A percentile compares a stretch with the other conserved stretches of the same genome.
These are phyloP conservation scores for Fusarium pininemorale DNA, from an alignment of 2,329 filamentous ascomycete genomes.

Conservation along the genomic window DNA sequence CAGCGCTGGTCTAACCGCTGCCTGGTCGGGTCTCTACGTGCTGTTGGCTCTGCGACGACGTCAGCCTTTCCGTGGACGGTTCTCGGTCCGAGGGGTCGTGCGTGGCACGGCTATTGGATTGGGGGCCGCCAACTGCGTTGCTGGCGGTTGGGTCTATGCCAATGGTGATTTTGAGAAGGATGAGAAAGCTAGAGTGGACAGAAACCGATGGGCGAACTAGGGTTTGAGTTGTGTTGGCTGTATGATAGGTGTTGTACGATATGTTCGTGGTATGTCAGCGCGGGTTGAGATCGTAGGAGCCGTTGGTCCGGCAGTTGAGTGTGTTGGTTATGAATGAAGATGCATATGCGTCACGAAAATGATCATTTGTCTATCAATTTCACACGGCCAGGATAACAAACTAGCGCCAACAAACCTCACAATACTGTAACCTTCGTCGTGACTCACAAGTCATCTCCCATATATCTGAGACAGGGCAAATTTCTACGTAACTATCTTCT, in stretches of 20 bases:
- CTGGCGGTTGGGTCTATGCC: constrained; percentile 62
- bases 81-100: constrained; percentile 60
- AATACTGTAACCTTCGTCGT: neutral
- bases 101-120: constrained; percentile 61
- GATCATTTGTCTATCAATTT: neutral
- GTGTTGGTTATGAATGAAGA: neutral
- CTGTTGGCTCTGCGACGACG: constrained; percentile 62
- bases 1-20: constrained; percentile 63
- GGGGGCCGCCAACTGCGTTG: constrained; percentile 58
- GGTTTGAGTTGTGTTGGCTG: neutral
- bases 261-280: neutral
- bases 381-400: neutral
- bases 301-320: neutral
- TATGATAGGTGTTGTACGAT: constrained; percentile 29
- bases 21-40: constrained; percentile 66
- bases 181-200: constrained; percentile 56
- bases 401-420: neutral
- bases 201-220: constrained; percentile 60
- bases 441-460: neutral
- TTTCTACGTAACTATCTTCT: neutral
- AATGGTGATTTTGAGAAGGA: constrained; percentile 61
- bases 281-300: neutral
- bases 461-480: neutral
- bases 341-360: neutral
- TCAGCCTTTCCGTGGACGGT: constrained; percentile 51